phyloP scores from a whole-genome alignment of 495 filamentous ascomycete species.

The Penicillium canescens region DNA sequence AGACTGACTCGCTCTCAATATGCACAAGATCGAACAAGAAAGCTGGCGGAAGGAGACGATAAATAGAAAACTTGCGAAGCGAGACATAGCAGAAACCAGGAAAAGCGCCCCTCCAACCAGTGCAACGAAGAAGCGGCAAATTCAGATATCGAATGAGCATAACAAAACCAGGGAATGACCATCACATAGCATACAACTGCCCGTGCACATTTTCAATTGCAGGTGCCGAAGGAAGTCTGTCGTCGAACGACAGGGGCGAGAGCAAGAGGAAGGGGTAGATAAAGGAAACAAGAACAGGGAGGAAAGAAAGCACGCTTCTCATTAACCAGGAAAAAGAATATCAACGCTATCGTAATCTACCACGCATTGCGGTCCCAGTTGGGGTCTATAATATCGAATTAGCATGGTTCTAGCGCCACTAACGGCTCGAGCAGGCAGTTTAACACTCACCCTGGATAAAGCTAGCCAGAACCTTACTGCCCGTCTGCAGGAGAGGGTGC shows the following conservation, averaged over 20 bases:
- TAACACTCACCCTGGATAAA: conserved; percentile 86
- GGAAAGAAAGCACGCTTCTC: conserved; percentile 16
- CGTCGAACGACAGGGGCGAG: conserved; percentile 2
- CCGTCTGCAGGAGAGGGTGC: conserved; percentile 94
- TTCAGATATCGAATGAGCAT: conserved; percentile 17
- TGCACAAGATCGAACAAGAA: neutral
- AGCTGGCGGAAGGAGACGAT: neutral
- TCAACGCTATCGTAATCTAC: conserved; percentile 16
- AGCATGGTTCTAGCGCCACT: neutral
- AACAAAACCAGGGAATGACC: conserved; percentile 7
- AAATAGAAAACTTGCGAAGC: neutral
- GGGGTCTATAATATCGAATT: conserved; percentile 27
- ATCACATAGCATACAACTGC: conserved; percentile 19
- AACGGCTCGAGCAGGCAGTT: neutral
- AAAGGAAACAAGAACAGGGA: neutral
- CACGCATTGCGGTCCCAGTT: conserved; percentile 41
- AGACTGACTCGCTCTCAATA: neutral
- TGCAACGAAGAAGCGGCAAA: neutral
- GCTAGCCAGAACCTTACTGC: conserved; percentile 90
- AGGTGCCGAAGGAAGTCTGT: neutral
- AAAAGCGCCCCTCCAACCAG: neutral
- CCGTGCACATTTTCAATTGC: conserved; percentile 10
- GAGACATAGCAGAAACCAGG: neutral
- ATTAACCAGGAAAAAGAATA: neutral
- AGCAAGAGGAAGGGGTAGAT: conserved; percentile 4